These are phyloP conservation scores for Starmerella roubikii DNA, from an alignment of 805 yeast species.

Conservation along the genomic window DNA sequence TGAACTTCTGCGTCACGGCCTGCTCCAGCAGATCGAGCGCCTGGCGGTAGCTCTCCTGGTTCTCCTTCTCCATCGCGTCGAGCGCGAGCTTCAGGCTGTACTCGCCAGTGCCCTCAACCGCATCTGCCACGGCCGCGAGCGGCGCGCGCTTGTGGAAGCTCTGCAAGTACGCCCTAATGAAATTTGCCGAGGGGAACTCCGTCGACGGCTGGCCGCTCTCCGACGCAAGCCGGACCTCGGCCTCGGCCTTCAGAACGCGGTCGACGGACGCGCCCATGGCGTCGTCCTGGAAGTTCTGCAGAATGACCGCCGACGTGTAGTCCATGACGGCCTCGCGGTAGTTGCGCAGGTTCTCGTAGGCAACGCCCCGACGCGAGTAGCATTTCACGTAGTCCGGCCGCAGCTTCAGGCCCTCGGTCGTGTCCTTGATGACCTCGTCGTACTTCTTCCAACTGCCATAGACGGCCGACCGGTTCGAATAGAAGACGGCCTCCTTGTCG, in stretches of 20 bases:
- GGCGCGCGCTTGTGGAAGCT: slow-evolving; percentile 54
- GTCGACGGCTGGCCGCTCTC: slow-evolving; percentile 33
- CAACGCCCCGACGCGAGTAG: slow-evolving; percentile 81
- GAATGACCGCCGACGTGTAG: slow-evolving; percentile 73
- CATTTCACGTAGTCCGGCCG: slow-evolving; percentile 89
- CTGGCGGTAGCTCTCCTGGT: slow-evolving; percentile 43
- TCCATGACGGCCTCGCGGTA: slow-evolving; percentile 83
- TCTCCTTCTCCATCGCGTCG: slow-evolving; percentile 36
- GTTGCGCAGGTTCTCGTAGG: slow-evolving; percentile 68
- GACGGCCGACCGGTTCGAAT: slow-evolving; percentile 94
- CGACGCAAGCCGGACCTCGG: slow-evolving; percentile 47
- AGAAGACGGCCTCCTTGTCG: slow-evolving; percentile 67
- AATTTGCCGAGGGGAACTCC: slow-evolving; percentile 32
- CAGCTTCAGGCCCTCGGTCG: slow-evolving; percentile 69
- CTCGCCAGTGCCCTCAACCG: slow-evolving; percentile 48
- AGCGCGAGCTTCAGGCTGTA: slow-evolving; percentile 54
- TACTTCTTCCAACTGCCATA: slow-evolving; percentile 68
- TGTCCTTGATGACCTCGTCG: slow-evolving; percentile 76
- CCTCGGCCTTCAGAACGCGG: slow-evolving; percentile 68
- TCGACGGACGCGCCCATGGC: slow-evolving; percentile 71
- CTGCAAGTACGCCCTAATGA: slow-evolving; percentile 73
- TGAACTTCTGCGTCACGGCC: slow-evolving; percentile 21
- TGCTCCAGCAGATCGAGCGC: slow-evolving; percentile 38
- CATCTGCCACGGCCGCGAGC: slow-evolving; percentile 35
- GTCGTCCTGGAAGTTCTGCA: slow-evolving; percentile 70